Base-by-base conservation (phyloP, 192 early-diverging fungal species). In the Backusella australiensis region DNA sequence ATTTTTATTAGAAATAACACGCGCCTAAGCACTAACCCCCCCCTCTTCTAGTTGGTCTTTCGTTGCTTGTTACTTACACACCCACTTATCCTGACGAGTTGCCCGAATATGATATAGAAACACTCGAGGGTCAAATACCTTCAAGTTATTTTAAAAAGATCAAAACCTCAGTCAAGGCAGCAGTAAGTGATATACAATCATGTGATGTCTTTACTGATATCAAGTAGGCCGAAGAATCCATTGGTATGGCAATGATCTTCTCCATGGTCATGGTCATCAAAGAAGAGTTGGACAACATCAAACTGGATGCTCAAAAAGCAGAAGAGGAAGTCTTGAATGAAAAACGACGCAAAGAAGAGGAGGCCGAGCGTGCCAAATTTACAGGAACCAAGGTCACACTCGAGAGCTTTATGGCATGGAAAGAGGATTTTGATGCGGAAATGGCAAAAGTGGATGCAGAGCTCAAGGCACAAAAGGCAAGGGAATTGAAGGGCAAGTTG, bases 241-340 rank as follows among this genome's bases (percentile, higher is more conserved):
- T 96, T 66, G 97, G 97, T 26, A 96, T 97, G 93, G 95, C 90
- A 46, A 96, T 96, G 94, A 88, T 95, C 29, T 98, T 98, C 79
- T 89, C 90, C 32, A 87, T 98, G 87, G 91, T 89, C 4, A 86
- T 92, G 3, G 78, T 84, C 3, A 86, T 95, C 17, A 94, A 94
- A 77, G 97, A 99, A 74, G 77, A 76, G 0, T 74, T 95, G 32
- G 90, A 88, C 66, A 81, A 88, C 63, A 77, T 92, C 35, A 85
- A 96, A 3, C 15, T 73, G 9, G 86, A 86, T 39, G 87, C 88
- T 70, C 85, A 85, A 44, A 87, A 83, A n/a, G 83, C 73, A 39
- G 71, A 84, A 34, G 86, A 86, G 67, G 76, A 82, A 35, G 79
- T 69, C 4, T 81, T 79, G 38, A 88, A 86, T 17, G 90, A 89